Base-by-base conservation (phyloP, 345 rosid species). In the Psidium guajava region DNA sequence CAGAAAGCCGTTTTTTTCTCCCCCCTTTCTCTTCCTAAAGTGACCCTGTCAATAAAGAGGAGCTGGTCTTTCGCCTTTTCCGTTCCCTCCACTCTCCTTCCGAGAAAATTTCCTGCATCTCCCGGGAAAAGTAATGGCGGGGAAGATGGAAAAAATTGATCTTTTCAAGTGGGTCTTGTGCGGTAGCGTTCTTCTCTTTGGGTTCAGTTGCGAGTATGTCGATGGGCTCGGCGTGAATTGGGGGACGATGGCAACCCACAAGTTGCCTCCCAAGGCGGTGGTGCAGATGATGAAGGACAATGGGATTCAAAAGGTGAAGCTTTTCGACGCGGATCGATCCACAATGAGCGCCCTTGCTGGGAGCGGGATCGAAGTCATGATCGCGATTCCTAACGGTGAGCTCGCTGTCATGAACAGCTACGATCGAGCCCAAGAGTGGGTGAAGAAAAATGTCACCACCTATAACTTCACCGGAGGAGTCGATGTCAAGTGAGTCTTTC, bases 351-450 rank as follows among this genome's bases (percentile, higher is more conserved):
- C 91, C 27, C 85, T 91, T 10, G 87, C 88, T n/a, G 91, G 91
- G 80, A 88, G 88, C 22, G 90, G 88, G 36, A 88, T 91, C 81
- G 91, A 91, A 58, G 93, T 91, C 54, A 91, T 91, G 93, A 27
- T 91, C 58, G 93, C 90, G 11, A 81, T 87, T 54, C 88, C 88
- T 2, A 87, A 87, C 44, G 86, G 61, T 52, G 61, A 80, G 84
- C 88, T 87, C 24, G 84, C 52, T 15, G 73, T 32, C 28, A 84
- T 87, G 84, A 47, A 28, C 81, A 51, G 64, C 54, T 87, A 87
- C 32, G 84, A 84, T 52, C 84, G 81, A 9, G 88, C 88, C 82
- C 56, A 42, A 86, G 55, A 84, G 15, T 87, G 88, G 88, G 88
- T 87, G 40, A 84, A 87, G 84, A 81, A 87, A 56, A 84, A 84